phyloP scores from a whole-genome alignment of 352 stramenopile species.

The Phytophthora aleatoria region DNA sequence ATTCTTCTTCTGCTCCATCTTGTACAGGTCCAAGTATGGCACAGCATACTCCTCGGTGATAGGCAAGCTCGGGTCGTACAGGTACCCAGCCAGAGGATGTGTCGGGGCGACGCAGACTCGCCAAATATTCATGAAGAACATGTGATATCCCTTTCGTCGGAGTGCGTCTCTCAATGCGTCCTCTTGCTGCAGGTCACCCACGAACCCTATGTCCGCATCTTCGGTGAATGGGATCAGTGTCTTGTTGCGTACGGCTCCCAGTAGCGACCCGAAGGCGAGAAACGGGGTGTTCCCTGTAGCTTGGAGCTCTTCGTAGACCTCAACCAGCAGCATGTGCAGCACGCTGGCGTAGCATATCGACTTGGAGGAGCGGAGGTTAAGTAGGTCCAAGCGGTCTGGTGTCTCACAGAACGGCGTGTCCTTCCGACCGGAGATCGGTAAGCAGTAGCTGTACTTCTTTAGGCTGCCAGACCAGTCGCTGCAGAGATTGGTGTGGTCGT shows the following conservation, averaged over 20 bases:
- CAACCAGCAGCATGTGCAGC: slow-evolving; percentile 55
- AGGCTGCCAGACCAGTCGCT: slow-evolving; percentile 3
- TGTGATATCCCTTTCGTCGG: neutral
- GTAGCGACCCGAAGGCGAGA: slow-evolving; percentile 34
- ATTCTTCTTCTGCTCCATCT: slow-evolving; percentile 8
- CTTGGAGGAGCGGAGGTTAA: slow-evolving; percentile 18
- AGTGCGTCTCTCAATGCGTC: slow-evolving; percentile 10
- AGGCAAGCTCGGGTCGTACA: slow-evolving; percentile 36
- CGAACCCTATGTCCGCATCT: slow-evolving; percentile 53
- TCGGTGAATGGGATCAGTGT: no score
- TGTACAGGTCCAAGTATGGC: slow-evolving; percentile 46
- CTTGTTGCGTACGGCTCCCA: no score
- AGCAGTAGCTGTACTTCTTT: slow-evolving; percentile 26
- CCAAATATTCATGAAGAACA: neutral
- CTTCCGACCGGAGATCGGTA: neutral
- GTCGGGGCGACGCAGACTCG: neutral
- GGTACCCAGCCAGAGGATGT: slow-evolving; percentile 36
- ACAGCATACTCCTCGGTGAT: slow-evolving; percentile 9
- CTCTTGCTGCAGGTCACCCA: slow-evolving; percentile 8
- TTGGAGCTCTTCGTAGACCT: slow-evolving; percentile 51
- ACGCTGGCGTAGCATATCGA: slow-evolving; percentile 50
- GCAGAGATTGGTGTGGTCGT: slow-evolving; percentile 24
- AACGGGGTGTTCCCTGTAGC: slow-evolving; percentile 26
- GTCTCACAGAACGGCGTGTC: slow-evolving; percentile 42
- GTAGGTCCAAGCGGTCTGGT: slow-evolving; percentile 49